Base-by-base conservation (phyloP, 345 rosid genomes). In the Boechera divaricarpa region DNA sequence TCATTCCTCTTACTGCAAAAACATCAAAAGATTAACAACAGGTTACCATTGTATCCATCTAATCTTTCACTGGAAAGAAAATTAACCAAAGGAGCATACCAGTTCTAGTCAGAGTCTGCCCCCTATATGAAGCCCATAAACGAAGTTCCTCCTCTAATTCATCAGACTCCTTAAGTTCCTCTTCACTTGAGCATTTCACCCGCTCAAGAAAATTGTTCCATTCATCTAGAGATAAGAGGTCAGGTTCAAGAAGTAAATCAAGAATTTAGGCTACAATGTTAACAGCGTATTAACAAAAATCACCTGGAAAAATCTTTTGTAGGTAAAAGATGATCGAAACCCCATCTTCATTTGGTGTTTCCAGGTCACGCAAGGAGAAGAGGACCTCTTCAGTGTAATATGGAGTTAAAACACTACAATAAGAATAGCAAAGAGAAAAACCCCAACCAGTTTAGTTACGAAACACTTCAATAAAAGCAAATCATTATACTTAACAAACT, bases 271-370 rank as follows among this genome's bases (percentile, higher is more conserved):
- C 54, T 79, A 63, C 16, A 62, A 18, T 36, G 11, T 54, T 11
- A 35, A 53, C 42, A 57, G 36, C 35, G 51, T 63, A 38, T 62
- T 32, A 38, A 66, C 38, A 74, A 75, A 38, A 70, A 9, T 56
- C 49, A 96, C 99, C 99, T 89, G 99, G 98, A 85, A 85, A 96
- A 64, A 96, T 96, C 77, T 93, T 96, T 74, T 93, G 98, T 86
- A 93, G 79, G 87, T 96, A 96, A 76, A 96, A 96, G 63, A 89
- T 85, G 74, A 93, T 90, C 2, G 99, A 93, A 72, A 96, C 98
- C 54, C 99, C 99, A 83, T 96, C 99, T 84, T 96, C 99, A 80
- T 96, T 96, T 60, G 77, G 86, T 51, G 56, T 84, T 78, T 93
- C 93, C 88, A 96, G 76, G 66, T 93, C 95, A 9, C 3, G 73